Percentiles rank a stretch among this genome's conserved stretches.
These are phyloP conservation scores for Curvularia hawaiiensis DNA, from an alignment of 2,329 filamentous ascomycete genomes.

Conservation along the genomic window DNA sequence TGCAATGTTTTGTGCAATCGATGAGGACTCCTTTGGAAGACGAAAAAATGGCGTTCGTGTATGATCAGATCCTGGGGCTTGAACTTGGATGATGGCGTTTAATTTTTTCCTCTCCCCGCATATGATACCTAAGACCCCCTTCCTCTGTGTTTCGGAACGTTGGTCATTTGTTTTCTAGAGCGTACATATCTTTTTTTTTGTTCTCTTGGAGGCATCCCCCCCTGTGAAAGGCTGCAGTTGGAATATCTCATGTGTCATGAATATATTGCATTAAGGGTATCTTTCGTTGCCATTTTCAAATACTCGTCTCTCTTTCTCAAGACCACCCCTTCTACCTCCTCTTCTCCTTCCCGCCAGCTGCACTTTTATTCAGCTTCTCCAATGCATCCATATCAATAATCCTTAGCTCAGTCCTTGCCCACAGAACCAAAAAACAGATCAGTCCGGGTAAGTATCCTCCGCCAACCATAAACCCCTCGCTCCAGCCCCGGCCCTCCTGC, in stretches of 20 bases:
- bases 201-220: neutral
- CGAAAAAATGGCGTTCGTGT: neutral
- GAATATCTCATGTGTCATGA: neutral
- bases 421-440: conserved; percentile 65
- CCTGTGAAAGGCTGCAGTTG: neutral
- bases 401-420: conserved; percentile 69
- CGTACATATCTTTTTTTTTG: neutral
- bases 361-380: conserved; percentile 50
- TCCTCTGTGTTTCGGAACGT: neutral
- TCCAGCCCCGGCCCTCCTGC: conserved; percentile 28
- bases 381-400: conserved; percentile 73
- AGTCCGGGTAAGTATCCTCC: conserved; percentile 52
- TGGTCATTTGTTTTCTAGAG: conserved; percentile 6
- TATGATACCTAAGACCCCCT: conserved; percentile 12
- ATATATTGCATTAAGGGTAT: conserved; percentile 2
- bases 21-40: neutral
- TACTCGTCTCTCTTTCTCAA: neutral
- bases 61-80: neutral
- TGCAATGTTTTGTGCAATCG: conserved; percentile 6
- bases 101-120: neutral
- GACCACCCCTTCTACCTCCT: neutral
- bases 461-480: conserved; percentile 38
- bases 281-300: neutral
- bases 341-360: conserved; percentile 54
- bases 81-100: conserved; percentile 19